These are phyloP conservation scores for Nemania serpens DNA, from an alignment of 2,329 filamentous ascomycete species.

Conservation along the genomic window DNA sequence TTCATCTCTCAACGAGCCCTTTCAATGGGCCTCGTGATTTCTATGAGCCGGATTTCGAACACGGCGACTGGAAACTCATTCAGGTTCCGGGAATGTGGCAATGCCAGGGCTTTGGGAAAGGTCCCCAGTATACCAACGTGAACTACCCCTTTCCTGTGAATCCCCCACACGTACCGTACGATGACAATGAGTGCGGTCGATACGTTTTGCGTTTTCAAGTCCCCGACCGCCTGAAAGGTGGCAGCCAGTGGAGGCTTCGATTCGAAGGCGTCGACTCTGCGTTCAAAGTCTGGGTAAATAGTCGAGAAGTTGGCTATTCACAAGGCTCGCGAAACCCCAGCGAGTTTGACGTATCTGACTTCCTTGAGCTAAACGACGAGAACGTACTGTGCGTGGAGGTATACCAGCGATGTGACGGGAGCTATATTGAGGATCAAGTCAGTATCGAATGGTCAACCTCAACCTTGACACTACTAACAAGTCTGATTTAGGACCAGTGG, in stretches of 20 bases:
- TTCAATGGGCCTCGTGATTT: constrained; percentile 51
- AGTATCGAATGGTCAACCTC: constrained; percentile 8
- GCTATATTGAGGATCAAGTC: constrained; percentile 70
- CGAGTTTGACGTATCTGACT: constrained; percentile 70
- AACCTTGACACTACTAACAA: constrained; percentile 12
- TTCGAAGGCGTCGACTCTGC: constrained; percentile 78
- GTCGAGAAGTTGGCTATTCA: constrained; percentile 68
- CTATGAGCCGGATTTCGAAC: constrained; percentile 44
- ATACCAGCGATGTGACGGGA: constrained; percentile 74
- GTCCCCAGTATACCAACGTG: constrained; percentile 68
- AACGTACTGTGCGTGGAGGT: constrained; percentile 70
- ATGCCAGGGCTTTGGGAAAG: constrained; percentile 64
- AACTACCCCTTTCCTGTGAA: constrained; percentile 66
- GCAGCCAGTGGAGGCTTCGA: constrained; percentile 65
- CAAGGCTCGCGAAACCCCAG: constrained; percentile 74
- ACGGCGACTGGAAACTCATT: constrained; percentile 51
- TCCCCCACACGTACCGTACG: constrained; percentile 66
- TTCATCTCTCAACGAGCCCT: constrained; percentile 53
- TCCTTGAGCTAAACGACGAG: constrained; percentile 48
- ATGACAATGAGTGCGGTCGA: constrained; percentile 68
- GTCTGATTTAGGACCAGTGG: constrained; percentile 63
- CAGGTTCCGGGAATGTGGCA: constrained; percentile 71
- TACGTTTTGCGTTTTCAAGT: constrained; percentile 64
- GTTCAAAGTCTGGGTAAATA: constrained; percentile 74
- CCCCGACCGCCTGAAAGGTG: constrained; percentile 47